Base-by-base conservation (phyloP, 768 basidiomycete species). In the Krasilnikovozyma curviuscula region DNA sequence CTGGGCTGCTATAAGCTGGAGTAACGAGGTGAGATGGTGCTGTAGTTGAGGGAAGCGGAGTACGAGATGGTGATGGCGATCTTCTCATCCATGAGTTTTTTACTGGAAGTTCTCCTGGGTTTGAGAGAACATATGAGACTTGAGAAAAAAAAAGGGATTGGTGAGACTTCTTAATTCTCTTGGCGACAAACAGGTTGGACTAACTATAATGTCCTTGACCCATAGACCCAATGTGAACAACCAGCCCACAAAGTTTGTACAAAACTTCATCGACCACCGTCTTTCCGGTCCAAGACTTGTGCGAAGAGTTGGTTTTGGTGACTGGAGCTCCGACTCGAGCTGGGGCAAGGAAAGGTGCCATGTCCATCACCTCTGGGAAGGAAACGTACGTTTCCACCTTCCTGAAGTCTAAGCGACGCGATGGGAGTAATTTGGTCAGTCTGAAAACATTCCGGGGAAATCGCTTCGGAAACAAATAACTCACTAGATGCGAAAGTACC, bases 361-460 rank as follows among this genome's bases (percentile, higher is more conserved):
- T 58, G 59, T 97, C 84, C 23, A 97, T 70, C 50, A 71, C 69
- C 61, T 86, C 82, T 0, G 89, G 89, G 65, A 93, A 97, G 38
- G 81, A 73, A 23, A 93, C 76, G 54, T 76, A 86, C 58, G 91
- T 85, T 55, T 97, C 89, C 46, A 91, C 65, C 66, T 89, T 89
- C 70, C 83, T 83, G 34, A 65, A 53, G 48, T 61, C 63, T 41
- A 58, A 55, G 64, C 81, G 81, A 18, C 77, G 12, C 5, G 29
- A 37, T 24, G 40, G 49, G n/a, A 46, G 46, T n/a, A 28, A 33
- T 41, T 24, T 21, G n/a, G 43, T 31, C 8, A 41, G 12, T 19
- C 23, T 18, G 40, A 27, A 31, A 41, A 33, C 28, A 16, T 24
- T 7, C 41, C 18, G 28, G 40, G 5, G 40, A 27, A 41, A 41